Evolutionary conservation across 805 yeast genomes (phyloP), one percentile per base, ranked within the genome.

Genomic region (Millerozyma miso): DNA sequence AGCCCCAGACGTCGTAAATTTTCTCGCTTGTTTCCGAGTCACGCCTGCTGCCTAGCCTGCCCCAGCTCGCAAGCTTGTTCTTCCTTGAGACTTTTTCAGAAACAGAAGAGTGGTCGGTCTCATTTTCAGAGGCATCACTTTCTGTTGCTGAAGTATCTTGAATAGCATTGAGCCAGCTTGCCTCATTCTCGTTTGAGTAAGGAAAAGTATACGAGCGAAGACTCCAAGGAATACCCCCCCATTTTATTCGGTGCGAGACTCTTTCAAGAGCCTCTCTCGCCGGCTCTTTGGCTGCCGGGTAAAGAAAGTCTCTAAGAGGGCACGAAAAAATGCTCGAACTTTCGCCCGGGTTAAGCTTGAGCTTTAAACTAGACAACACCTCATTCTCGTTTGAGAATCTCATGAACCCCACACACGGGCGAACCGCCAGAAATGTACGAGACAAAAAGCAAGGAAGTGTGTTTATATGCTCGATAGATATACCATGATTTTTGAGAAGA

Each of bases 371-470:
- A 14, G 52, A 50, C 32, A 55, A 51, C 23, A 56, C 43, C 13
- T 52, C 60, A 2, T 46, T 33, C 10, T 57, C 58, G 16, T 35
- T 35, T 16, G 19, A 62, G 15, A 72, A 62, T 41, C 73, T 75
- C 54, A 85, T 65, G 48, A 82, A 77, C 33, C 85, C 88, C 20
- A 83, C 76, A 49, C 89, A 77, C 0, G 98, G 98, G 38, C 83
- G 72, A 3, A 91, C 97, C 10, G 88, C 88, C 32, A 87, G 71
- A 45, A 88, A 77, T 3, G 95, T 88, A 46, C 95, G 71, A 5
- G 95, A 85, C 15, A 91, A 61, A 56, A 88, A 90, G 42, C 88
- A 75, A 1, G 98, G 97, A 51, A 90, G 56, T 7, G 72, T 69
- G 33, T 76, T 73, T 23, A 89, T 55, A 42, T 75, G 77, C 41